phyloP scores from a whole-genome alignment of 106 monocot species.

The Posidonia australis region DNA sequence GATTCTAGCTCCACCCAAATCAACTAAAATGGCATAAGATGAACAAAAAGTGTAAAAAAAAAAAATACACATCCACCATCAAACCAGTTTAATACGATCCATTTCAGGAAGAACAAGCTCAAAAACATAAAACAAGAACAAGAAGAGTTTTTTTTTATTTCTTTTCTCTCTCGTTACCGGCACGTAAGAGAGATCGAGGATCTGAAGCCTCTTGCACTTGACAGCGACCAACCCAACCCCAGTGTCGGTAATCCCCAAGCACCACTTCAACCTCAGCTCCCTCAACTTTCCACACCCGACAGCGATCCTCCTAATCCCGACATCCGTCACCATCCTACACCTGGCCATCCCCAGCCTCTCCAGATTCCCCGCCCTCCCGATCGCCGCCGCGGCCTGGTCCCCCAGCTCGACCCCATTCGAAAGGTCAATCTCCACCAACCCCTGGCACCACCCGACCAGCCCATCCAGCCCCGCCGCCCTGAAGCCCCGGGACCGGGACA shows the following conservation, averaged over 20 bases:
- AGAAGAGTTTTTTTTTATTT: background rate
- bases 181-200: constrained; percentile 59
- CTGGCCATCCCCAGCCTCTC: constrained; percentile 36
- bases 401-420: constrained; percentile 31
- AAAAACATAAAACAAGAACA: no score
- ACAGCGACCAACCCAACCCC: constrained; percentile 49
- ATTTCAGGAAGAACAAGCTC: background rate
- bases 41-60: background rate
- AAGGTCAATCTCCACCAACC: constrained; percentile 42
- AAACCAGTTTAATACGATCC: background rate
- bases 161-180: constrained; percentile 29
- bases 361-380: constrained; percentile 35
- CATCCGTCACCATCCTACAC: constrained; percentile 52
- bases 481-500: constrained; percentile 40
- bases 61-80: background rate
- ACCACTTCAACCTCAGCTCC: constrained; percentile 49
- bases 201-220: constrained; percentile 46
- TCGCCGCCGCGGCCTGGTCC: constrained; percentile 40
- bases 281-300: constrained; percentile 53
- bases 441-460: constrained; percentile 19
- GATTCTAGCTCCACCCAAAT: no score
- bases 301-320: constrained; percentile 65
- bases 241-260: constrained; percentile 54
- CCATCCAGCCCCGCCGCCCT: constrained; percentile 23
- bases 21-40: no score